These are phyloP conservation scores for Penicillium oxalicum DNA, from an alignment of 2,329 filamentous ascomycete genomes.

Conservation along the genomic window DNA sequence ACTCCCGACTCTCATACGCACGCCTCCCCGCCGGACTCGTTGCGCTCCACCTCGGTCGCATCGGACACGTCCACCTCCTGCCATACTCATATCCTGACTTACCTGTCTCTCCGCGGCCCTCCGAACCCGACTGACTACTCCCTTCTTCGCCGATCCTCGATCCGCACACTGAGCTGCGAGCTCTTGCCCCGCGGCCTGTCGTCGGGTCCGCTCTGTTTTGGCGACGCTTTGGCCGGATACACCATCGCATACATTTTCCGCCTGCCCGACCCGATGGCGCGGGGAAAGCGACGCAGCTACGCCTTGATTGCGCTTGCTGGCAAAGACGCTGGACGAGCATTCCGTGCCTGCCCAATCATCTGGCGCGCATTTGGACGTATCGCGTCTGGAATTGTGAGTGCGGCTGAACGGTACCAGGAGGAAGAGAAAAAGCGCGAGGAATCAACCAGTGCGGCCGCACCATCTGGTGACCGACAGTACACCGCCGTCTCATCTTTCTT, in stretches of 20 bases:
- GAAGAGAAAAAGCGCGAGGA: conserved; percentile 41
- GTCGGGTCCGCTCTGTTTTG: conserved; percentile 54
- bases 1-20: conserved; percentile 31
- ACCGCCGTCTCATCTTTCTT: conserved; percentile 55
- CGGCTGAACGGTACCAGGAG: conserved; percentile 42
- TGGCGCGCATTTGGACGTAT: conserved; percentile 52
- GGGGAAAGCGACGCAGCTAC: conserved; percentile 52
- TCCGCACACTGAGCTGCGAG: conserved; percentile 54
- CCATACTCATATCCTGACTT: conserved; percentile 53
- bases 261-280: conserved; percentile 52
- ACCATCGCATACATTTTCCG: conserved; percentile 57
- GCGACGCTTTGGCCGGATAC: conserved; percentile 51
- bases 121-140: conserved; percentile 50
- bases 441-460: conserved; percentile 22
- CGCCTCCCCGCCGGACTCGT: conserved; percentile 34
- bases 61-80: conserved; percentile 41
- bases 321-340: conserved; percentile 45
- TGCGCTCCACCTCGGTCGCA: conserved; percentile 37
- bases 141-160: conserved; percentile 51
- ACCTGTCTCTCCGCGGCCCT: conserved; percentile 53
- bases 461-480: conserved; percentile 38
- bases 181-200: conserved; percentile 51
- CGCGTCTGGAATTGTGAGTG: conserved; percentile 46
- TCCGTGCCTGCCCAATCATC: conserved; percentile 44
- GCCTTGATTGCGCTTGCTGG: conserved; percentile 53